Conservation (phyloP, 495 filamentous ascomycete genomes). For the Xylaria castorea region DNA sequence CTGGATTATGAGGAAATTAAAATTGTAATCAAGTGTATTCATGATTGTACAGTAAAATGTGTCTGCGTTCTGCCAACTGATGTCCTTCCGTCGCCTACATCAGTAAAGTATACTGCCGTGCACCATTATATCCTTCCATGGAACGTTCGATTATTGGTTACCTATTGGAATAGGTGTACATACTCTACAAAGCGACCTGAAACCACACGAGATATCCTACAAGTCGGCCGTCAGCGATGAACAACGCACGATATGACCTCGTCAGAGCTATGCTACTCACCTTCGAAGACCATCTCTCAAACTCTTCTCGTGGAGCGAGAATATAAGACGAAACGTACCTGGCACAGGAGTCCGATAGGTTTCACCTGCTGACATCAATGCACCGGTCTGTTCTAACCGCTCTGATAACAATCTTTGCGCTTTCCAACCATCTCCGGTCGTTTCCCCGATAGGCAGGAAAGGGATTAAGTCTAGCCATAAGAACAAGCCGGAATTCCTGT, state of each 20-base stretch:
- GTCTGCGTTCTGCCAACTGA: background rate
- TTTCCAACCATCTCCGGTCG: slow-evolving; percentile 35
- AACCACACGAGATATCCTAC: slow-evolving; percentile 1
- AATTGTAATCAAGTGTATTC: background rate
- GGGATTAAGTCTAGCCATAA: slow-evolving; percentile 63
- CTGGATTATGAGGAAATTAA: background rate
- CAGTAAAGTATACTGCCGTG: background rate
- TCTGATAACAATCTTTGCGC: background rate
- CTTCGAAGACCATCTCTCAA: slow-evolving; percentile 54
- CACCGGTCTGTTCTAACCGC: background rate
- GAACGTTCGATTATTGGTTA: background rate
- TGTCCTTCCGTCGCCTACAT: background rate
- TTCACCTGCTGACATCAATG: slow-evolving; percentile 46
- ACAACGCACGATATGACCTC: background rate
- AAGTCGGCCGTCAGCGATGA: background rate
- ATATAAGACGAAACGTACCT: slow-evolving; percentile 62
- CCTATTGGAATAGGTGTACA: background rate
- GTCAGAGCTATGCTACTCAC: slow-evolving; percentile 29
- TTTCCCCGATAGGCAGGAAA: slow-evolving; percentile 33
- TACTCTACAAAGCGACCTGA: background rate
- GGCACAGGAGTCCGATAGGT: slow-evolving; percentile 52
- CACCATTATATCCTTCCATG: background rate
- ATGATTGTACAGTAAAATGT: background rate
- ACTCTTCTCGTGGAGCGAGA: slow-evolving; percentile 47
- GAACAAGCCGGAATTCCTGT: slow-evolving; percentile 63